A percentile compares a stretch with the other conserved stretches of the same genome.
phyloP scores from a whole-genome alignment of 768 basidiomycete species.

The Imleria badia region DNA sequence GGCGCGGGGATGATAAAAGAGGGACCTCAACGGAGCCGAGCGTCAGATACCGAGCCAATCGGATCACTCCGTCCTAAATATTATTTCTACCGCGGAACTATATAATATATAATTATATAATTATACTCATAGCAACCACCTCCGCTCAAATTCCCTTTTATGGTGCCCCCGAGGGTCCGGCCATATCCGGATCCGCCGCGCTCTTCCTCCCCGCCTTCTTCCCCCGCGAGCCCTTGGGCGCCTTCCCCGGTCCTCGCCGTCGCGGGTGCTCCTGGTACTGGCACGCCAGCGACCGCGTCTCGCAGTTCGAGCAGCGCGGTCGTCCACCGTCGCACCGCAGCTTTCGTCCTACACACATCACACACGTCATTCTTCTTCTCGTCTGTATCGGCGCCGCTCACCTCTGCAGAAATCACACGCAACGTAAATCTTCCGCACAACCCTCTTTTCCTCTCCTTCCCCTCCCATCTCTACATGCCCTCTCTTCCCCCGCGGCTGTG shows the following conservation, averaged over 20 bases:
- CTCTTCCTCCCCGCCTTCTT: conserved; percentile 39
- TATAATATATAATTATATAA: conserved; percentile 26
- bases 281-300: conserved; percentile 50
- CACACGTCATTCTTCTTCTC: not conserved
- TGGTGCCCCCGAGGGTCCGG: conserved; percentile 26
- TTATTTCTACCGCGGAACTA: conserved; percentile 29
- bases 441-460: conserved; percentile 24
- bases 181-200: conserved; percentile 25
- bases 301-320: conserved; percentile 66
- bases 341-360: conserved; percentile 55
- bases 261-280: conserved; percentile 49
- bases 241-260: conserved; percentile 76
- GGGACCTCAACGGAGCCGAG: conserved; percentile 44
- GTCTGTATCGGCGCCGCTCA: conserved; percentile 29
- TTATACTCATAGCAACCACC: conserved; percentile 20
- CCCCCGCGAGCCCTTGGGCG: conserved; percentile 56
- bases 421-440: conserved; percentile 37
- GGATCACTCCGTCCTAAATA: conserved; percentile 37
- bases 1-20: conserved; percentile 65
- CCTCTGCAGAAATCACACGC: conserved; percentile 83
- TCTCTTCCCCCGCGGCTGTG: conserved; percentile 20
- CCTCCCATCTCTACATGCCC: conserved; percentile 13
- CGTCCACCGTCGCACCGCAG: conserved; percentile 68
- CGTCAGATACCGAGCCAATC: conserved; percentile 62
- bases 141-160: conserved; percentile 22